Evolutionary conservation across 768 basidiomycete species (phyloP).

Genomic region (Sporobolomyces pararoseus): DNA sequence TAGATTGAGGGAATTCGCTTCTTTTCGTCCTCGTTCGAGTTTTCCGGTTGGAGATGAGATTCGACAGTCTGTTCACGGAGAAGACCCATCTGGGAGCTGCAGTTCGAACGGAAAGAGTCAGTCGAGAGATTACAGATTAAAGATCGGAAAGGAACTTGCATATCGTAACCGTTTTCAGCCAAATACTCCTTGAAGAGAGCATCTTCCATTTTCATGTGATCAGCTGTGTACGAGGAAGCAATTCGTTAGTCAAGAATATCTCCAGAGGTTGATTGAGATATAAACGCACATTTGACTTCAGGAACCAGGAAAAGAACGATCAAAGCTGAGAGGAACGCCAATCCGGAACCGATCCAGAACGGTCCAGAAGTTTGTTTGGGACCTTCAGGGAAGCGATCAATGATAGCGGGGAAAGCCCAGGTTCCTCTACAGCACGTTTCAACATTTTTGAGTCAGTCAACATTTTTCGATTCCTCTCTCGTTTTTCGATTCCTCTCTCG

Average conservation of each 20-base stretch:
- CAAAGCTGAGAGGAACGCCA: conserved; percentile 73
- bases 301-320: conserved; percentile 69
- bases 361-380: conserved; percentile 14
- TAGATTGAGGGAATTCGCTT: background rate
- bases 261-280: background rate
- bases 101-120: too few relatives aligned
- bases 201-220: conserved; percentile 23
- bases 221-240: background rate
- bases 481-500: too few relatives aligned
- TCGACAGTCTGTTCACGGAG: background rate
- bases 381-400: conserved; percentile 17
- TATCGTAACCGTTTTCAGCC: conserved; percentile 70
- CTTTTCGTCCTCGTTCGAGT: conserved; percentile 7
- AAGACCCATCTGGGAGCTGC: conserved; percentile 3
- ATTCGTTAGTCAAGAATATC: background rate
- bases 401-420: conserved; percentile 48
- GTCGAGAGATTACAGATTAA: too few relatives aligned
- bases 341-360: conserved; percentile 51
- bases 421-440: conserved; percentile 44
- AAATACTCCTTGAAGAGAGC: conserved; percentile 78
- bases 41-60: background rate
- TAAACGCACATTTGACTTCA: conserved; percentile 55
- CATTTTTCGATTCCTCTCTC: too few relatives aligned
- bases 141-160: conserved; percentile 5
- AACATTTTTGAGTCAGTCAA: too few relatives aligned